Conservation (phyloP, 2,329 filamentous ascomycete species). For the Talaromyces pinophilus region DNA sequence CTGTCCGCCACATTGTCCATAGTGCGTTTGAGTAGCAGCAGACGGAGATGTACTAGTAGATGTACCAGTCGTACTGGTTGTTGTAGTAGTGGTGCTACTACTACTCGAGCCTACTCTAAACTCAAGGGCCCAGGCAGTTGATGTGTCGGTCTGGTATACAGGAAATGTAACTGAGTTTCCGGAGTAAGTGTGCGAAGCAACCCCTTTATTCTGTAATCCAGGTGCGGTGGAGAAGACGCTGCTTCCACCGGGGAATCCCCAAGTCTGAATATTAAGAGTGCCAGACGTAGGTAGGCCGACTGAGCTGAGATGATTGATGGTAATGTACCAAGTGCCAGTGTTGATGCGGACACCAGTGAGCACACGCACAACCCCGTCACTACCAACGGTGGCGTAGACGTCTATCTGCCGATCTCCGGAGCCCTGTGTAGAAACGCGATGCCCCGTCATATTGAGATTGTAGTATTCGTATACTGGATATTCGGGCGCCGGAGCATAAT, state of each 20-base stretch:
- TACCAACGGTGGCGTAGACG: slow-evolving; percentile 38
- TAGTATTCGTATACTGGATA: slow-evolving; percentile 53
- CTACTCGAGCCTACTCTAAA: slow-evolving; percentile 26
- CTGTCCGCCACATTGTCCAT: not conserved
- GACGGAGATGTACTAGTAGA: not conserved
- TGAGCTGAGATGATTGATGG: slow-evolving; percentile 31
- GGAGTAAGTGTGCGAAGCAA: slow-evolving; percentile 34
- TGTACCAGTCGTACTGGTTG: not conserved
- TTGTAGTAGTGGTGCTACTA: not conserved
- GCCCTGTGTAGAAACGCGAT: slow-evolving; percentile 37
- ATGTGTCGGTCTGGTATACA: slow-evolving; percentile 36
- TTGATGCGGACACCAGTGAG: slow-evolving; percentile 35
- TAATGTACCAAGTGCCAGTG: slow-evolving; percentile 36
- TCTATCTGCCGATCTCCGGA: slow-evolving; percentile 39
- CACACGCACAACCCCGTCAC: slow-evolving; percentile 32
- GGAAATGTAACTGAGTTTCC: slow-evolving; percentile 39
- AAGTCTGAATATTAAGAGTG: slow-evolving; percentile 3
- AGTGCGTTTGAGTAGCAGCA: not conserved
- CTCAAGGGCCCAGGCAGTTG: slow-evolving; percentile 43
- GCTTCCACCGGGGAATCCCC: slow-evolving; percentile 28
- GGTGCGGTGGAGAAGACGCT: slow-evolving; percentile 27
- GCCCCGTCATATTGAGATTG: slow-evolving; percentile 45
- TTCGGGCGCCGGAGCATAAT: slow-evolving; percentile 45
- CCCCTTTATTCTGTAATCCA: slow-evolving; percentile 32
- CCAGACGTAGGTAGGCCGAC: slow-evolving; percentile 3